Percentiles rank a stretch among this genome's conserved stretches.
phyloP scores from a whole-genome alignment of 2,329 filamentous ascomycete genomes.

The Hypoxylon sp. region DNA sequence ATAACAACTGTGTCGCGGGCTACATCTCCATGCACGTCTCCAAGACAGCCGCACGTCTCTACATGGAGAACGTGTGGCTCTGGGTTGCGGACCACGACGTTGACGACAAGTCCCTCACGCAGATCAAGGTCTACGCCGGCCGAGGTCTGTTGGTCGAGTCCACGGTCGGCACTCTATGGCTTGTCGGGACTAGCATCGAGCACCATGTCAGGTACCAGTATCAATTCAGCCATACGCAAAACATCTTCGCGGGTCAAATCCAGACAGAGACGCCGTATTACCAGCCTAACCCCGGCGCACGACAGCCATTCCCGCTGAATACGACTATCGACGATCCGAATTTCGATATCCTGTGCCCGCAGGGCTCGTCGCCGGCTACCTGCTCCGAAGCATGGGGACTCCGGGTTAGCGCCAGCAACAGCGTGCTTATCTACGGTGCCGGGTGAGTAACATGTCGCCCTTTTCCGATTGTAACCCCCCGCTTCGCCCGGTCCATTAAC shows the following conservation, averaged over 20 bases:
- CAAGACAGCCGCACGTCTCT: slow-evolving; percentile 54
- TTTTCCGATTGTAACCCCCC: background rate
- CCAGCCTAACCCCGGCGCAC: slow-evolving; percentile 72
- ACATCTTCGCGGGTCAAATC: slow-evolving; percentile 73
- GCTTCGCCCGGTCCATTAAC: background rate
- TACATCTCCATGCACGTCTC: slow-evolving; percentile 61
- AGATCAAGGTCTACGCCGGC: slow-evolving; percentile 63
- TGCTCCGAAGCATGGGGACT: slow-evolving; percentile 75
- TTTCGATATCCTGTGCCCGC: slow-evolving; percentile 62
- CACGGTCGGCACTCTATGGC: slow-evolving; percentile 64
- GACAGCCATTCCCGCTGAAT: slow-evolving; percentile 65
- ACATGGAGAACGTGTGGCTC: slow-evolving; percentile 61
- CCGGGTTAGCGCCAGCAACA: slow-evolving; percentile 67
- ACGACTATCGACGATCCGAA: slow-evolving; percentile 62
- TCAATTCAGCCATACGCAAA: slow-evolving; percentile 69
- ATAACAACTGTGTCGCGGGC: slow-evolving; percentile 56
- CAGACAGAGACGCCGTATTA: slow-evolving; percentile 81
- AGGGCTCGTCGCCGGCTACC: slow-evolving; percentile 49
- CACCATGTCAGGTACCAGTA: slow-evolving; percentile 78
- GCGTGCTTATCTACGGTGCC: slow-evolving; percentile 71
- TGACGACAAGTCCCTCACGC: slow-evolving; percentile 59
- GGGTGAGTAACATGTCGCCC: slow-evolving; percentile 56
- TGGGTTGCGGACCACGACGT: slow-evolving; percentile 63
- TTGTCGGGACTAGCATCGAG: slow-evolving; percentile 74
- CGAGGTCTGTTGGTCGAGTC: slow-evolving; percentile 64